Conservation (phyloP, 176 grass and related monocot species). For the Bothriochloa decipiens region DNA sequence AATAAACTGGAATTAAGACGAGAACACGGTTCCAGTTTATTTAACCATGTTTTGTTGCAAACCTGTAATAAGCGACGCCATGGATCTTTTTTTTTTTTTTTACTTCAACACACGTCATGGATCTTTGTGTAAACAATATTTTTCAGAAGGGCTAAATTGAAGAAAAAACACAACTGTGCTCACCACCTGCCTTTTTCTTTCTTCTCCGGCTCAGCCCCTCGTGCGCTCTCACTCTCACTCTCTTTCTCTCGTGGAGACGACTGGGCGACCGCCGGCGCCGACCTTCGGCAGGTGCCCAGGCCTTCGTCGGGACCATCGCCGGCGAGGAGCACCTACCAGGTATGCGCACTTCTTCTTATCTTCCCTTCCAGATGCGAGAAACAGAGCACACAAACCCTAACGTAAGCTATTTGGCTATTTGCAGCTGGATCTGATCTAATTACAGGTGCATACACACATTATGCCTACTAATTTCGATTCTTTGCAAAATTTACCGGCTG, state of each 20-base stretch:
- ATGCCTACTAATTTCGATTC: background rate
- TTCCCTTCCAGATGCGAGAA: background rate
- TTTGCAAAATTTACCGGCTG: background rate
- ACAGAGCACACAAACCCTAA: background rate
- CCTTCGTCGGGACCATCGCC: background rate
- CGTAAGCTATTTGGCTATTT: background rate
- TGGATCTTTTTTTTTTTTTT: too few species aligned
- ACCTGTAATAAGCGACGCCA: too few species aligned
- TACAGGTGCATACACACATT: background rate
- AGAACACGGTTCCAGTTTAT: too few species aligned
- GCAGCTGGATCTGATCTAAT: background rate
- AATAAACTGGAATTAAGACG: too few species aligned
- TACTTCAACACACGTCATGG: too few species aligned
- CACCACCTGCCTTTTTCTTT: background rate
- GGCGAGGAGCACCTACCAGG: background rate
- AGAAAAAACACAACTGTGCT: too few species aligned
- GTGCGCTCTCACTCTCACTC: background rate
- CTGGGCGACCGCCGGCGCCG: background rate
- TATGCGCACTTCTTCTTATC: background rate
- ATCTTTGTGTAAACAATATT: too few species aligned
- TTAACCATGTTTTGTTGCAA: too few species aligned
- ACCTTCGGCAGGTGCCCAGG: background rate
- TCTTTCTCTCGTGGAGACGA: background rate
- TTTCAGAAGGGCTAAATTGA: too few species aligned
- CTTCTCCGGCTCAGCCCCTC: background rate